Base-by-base conservation (phyloP, 768 basidiomycete species). In the Hygrocybe coccinea region DNA sequence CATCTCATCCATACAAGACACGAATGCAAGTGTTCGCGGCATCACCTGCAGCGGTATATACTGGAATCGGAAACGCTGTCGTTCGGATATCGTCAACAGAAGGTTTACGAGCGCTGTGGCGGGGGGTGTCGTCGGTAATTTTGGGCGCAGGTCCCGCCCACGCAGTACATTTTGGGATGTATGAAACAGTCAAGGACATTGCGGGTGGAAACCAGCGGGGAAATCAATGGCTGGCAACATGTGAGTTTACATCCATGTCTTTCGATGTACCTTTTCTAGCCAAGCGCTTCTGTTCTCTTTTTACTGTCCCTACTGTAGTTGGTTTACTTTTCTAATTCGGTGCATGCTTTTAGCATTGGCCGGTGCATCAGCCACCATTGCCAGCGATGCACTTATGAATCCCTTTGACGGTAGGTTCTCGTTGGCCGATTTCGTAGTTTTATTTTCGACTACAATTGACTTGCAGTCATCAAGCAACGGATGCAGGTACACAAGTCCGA, bases 11-110 rank as follows among this genome's bases (percentile, higher is more conserved):
- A 12, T 12, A 36, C 17, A 64, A 99, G 97, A 98, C 97, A 45
- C 91, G 97, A 66, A 99, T 99, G 97, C 97, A 99, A 77, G 93
- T 99, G 50, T 89, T 95, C 64, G 83, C 91, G 38, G 78, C 91
- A 8, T 89, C 89, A 12, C 90, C 89, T 5, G 84, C 85, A 7
- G 91, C 89, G 10, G 80, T 92, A 22, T 95, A 95, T 75, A 88
- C 85, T 29, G 89, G 90, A 17, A 86, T 95, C 61, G 90, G 90
- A 38, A 88, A 95, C 66, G 93, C 93, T 0, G 89, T 95, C 65
- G 80, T 87, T 54, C 85, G 91, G 53, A 95, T 98, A 76, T 90
- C 93, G 1, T 85, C 94, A 12, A 95, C 93, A 2, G 97, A 99
- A 71, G 97, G 97, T 35, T 77, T 91, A 61, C 80, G 90, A 52